Conservation (phyloP, 345 rosid species). For the Ailanthus altissimus region DNA sequence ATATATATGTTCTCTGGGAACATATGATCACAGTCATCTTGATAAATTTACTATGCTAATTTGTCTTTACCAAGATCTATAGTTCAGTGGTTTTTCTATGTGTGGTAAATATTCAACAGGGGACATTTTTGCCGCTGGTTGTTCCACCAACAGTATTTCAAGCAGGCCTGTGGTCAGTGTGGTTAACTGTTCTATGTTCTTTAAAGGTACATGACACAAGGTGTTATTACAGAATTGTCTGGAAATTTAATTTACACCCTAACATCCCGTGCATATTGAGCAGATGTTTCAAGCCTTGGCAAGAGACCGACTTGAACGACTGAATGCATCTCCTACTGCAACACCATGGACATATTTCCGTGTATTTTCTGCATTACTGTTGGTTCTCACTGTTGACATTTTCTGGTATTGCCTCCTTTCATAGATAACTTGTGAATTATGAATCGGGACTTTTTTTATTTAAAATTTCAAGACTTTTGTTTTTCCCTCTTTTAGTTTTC, state of each 20-base stretch:
- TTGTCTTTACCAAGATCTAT: slow-evolving; percentile 4
- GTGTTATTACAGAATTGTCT: slow-evolving; percentile 15
- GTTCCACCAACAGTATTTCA: slow-evolving; percentile 84
- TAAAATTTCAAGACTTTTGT: too few species aligned
- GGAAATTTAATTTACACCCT: slow-evolving; percentile 9
- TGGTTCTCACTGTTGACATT: slow-evolving; percentile 73
- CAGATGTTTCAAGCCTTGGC: slow-evolving; percentile 99
- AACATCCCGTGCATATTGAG: slow-evolving; percentile 16
- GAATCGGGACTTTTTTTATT: background rate
- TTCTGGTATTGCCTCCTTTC: slow-evolving; percentile 61
- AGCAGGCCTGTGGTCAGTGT: slow-evolving; percentile 80
- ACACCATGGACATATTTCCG: slow-evolving; percentile 87
- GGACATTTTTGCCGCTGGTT: slow-evolving; percentile 86
- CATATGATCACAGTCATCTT: slow-evolving; percentile 2
- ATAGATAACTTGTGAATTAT: background rate
- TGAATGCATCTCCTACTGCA: slow-evolving; percentile 96
- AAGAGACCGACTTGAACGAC: slow-evolving; percentile 91
- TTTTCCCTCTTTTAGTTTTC: background rate
- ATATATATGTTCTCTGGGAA: background rate
- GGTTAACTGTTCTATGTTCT: slow-evolving; percentile 85
- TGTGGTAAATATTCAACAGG: slow-evolving; percentile 49
- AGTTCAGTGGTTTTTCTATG: slow-evolving; percentile 3
- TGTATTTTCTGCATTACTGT: slow-evolving; percentile 72
- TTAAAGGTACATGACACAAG: slow-evolving; percentile 57
- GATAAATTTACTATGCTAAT: background rate